Evolutionary conservation across 1,284 basidiomycete genomes (phyloP), one percentile per base, ranked within the genome.

Genomic region (Fomitopsis palustris): DNA sequence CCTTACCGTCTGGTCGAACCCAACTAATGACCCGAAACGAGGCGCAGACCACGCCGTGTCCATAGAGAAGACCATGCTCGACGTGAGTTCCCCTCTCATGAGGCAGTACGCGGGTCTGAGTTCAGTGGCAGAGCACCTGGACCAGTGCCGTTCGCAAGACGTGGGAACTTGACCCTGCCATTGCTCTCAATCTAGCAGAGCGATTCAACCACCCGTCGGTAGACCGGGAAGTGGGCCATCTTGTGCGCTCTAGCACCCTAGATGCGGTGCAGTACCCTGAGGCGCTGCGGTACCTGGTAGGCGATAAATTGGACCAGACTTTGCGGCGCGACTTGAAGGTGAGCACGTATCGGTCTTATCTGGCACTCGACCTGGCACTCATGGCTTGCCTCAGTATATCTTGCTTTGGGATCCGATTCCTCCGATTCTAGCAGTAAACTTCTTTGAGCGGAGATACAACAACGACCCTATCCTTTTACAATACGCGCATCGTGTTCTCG

Each of bases 401-500:
- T 78, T 93, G 10, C 79, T 96, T 37, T 98, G 95, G 95, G 87
- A 88, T 1, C 85, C 95, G 27, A 89, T 96, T 6, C 88, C 96
- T 2, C 96, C 97, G 0, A 84, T 98, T 8, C 80, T 90, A 14
- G 95, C 94, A 1, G 85, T 90, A 60, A 89, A 90, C 0, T 93
- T 92, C 76, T 97, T 96, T 72, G 92, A 95, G 72, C 86, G 84
- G 41, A 84, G 86, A 56, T 95, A 90, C 73, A 82, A 88, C 59
- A 93, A 87, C 67, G 88, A 98, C 68, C 90, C 96, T 0, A 73
- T 95, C 41, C 77, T 98, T 39, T 77, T 99, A 33, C 97, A 99
- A 86, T 99, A 98, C 73, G 96, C 96, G 0, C 95, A 99, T 78
- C 86, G 96, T 53, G 93, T 96, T 1, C 79, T 99, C 43, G 95